Conservation (phyloP, 2,329 filamentous ascomycete genomes). For the Aspergillus pseudonomiae region DNA sequence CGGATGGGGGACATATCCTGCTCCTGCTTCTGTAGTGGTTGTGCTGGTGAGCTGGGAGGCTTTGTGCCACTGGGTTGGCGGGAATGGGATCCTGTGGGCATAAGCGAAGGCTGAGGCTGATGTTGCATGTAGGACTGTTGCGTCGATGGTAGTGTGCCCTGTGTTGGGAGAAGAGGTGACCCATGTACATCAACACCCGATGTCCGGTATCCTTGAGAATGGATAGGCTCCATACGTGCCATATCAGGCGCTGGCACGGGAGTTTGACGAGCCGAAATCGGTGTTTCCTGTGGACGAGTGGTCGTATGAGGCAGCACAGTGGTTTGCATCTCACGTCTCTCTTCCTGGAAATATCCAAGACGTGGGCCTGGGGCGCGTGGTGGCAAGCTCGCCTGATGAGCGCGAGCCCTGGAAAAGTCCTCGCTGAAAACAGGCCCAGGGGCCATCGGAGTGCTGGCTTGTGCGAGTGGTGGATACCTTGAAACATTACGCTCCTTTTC, state of each 20-base stretch:
- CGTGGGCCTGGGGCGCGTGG: slow-evolving; percentile 46
- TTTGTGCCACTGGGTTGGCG: slow-evolving; percentile 40
- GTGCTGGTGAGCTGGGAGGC: slow-evolving; percentile 38
- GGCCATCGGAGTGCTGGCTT: slow-evolving; percentile 38
- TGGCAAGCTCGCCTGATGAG: slow-evolving; percentile 30
- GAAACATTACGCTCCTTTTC: slow-evolving; percentile 40
- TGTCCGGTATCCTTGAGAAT: slow-evolving; percentile 25
- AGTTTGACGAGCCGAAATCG: slow-evolving; percentile 35
- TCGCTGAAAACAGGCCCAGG: slow-evolving; percentile 34
- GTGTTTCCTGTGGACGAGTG: slow-evolving; percentile 33
- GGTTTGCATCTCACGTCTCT: slow-evolving; percentile 36
- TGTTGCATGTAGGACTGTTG: slow-evolving; percentile 34
- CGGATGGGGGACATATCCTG: slow-evolving; percentile 38
- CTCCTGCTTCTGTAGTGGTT: slow-evolving; percentile 33
- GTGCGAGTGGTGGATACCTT: slow-evolving; percentile 43
- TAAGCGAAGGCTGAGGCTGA: slow-evolving; percentile 30
- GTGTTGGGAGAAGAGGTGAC: slow-evolving; percentile 26
- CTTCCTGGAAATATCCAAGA: slow-evolving; percentile 49
- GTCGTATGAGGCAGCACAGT: slow-evolving; percentile 27
- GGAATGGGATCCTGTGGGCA: slow-evolving; percentile 35
- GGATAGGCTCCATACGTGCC: slow-evolving; percentile 37
- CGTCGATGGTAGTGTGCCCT: slow-evolving; percentile 21
- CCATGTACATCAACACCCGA: slow-evolving; percentile 26
- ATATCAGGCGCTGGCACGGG: slow-evolving; percentile 34
- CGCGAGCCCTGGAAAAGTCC: slow-evolving; percentile 37